phyloP scores from a whole-genome alignment of 306 rosid species.

The Sicyos baderoa region DNA sequence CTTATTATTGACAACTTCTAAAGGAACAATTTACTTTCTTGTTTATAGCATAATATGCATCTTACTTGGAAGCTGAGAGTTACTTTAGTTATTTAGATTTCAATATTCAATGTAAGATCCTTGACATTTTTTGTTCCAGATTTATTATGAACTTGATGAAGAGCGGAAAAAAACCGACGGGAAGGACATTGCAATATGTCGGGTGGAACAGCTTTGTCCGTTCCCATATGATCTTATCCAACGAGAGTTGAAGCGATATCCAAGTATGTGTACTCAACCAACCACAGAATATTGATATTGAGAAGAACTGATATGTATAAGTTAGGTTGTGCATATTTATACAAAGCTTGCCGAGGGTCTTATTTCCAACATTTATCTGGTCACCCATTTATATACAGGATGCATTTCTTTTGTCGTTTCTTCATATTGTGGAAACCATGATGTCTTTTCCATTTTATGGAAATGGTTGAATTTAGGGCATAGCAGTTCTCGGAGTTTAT shows the following conservation, averaged over 20 bases:
- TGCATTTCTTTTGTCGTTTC: neutral
- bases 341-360: slow-evolving; percentile 8
- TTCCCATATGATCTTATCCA: slow-evolving; percentile 91
- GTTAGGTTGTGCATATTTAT: neutral
- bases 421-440: neutral
- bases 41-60: neutral
- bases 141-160: slow-evolving; percentile 87
- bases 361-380: neutral
- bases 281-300: neutral
- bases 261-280: slow-evolving; percentile 45
- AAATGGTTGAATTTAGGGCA: neutral
- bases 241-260: slow-evolving; percentile 87
- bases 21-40: neutral
- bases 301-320: neutral
- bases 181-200: slow-evolving; percentile 76
- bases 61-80: neutral
- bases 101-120: neutral
- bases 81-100: neutral
- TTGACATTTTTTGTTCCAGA: slow-evolving; percentile 31
- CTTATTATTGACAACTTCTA: neutral
- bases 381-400: neutral
- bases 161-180: slow-evolving; percentile 52
- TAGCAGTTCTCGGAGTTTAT: neutral
- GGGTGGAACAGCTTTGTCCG: slow-evolving; percentile 95
- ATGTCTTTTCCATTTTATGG: neutral